Base-by-base conservation (phyloP, 495 filamentous ascomycete genomes). In the Immersiella caudata region DNA sequence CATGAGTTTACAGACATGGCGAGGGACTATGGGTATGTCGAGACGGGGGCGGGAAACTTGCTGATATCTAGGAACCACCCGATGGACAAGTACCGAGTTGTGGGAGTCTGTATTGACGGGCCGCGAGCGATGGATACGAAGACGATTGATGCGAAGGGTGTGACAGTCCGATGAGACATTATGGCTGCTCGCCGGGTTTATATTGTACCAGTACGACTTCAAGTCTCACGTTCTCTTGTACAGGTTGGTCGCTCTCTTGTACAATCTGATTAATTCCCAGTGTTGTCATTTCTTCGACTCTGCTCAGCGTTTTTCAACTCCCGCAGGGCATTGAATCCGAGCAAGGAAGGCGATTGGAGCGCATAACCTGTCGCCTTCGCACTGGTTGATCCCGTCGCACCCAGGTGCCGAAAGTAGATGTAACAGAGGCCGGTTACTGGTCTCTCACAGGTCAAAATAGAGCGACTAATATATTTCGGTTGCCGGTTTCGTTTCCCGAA, bases 1-100 rank as follows among this genome's bases (percentile, higher is more conserved):
- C 68, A 73, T 46, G 51, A 40, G 6, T 49, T 60, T 6, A 52
- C 40, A n/a, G 62, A 62, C 58, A 57, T 68, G 51, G 50, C 68
- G 70, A 62, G 68, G 52, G 64, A 71, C 61, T 75, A 75, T 60
- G 73, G 70, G 8, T 75, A 69, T 40, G 70, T 75, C 29, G 63
- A 65, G 8, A 73, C 68, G 11, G 66, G 66, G 22, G 65, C 66
- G 14, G 73, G 71, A 27, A 73, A 75, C 49, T 50, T 75, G 25
- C 51, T 75, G 49, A 63, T 73, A 22, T 71, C 62, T 35, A 71
- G 67, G 46, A 69, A 65, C 59, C 49, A 73, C 26, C 64, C 62
- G 6, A 14, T 73, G 20, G 69, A 64, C 5, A 46, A 60, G n/a
- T 73, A 75, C 55, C 62, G 46, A 54, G 70, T 73, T 51, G 33